Evolutionary conservation across 352 stramenopile species (phyloP).

Genomic region (Phytophthora pseudosyringae): DNA sequence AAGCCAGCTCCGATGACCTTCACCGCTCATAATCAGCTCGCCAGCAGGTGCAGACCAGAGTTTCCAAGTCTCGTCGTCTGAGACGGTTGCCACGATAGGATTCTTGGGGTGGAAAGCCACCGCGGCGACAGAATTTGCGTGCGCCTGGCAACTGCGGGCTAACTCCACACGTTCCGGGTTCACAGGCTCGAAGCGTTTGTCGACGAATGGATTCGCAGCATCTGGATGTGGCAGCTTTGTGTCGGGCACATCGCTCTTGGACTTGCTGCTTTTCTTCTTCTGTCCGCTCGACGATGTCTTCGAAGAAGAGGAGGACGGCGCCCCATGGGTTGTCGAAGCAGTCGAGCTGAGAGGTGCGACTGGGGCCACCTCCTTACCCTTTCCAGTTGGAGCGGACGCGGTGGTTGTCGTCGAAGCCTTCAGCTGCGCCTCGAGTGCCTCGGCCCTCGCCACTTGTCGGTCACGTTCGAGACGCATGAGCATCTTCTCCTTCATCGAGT

Average conservation of each 20-base stretch:
- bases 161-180: slow-evolving; percentile 80
- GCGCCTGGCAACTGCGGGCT: slow-evolving; percentile 89
- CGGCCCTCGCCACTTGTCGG: slow-evolving; percentile 85
- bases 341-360: slow-evolving; percentile 32
- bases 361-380: slow-evolving; percentile 35
- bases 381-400: slow-evolving; percentile 14
- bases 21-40: slow-evolving; percentile 95
- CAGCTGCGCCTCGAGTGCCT: slow-evolving; percentile 91
- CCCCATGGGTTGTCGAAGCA: slow-evolving; percentile 10
- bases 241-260: slow-evolving; percentile 45
- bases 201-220: slow-evolving; percentile 69
- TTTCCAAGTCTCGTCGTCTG: slow-evolving; percentile 96
- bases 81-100: slow-evolving; percentile 91
- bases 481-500: slow-evolving; percentile 98
- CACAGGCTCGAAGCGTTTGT: slow-evolving; percentile 77
- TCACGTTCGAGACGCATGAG: slow-evolving; percentile 95
- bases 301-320: slow-evolving; percentile 15
- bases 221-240: slow-evolving; percentile 71
- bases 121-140: slow-evolving; percentile 90
- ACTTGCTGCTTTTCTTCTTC: slow-evolving; percentile 56
- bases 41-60: slow-evolving; percentile 93
- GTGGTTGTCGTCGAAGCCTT: slow-evolving; percentile 38
- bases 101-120: slow-evolving; percentile 95
- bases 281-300: slow-evolving; percentile 22
- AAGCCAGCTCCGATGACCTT: slow-evolving; percentile 93